Conservation (phyloP, 2,329 filamentous ascomycete species). For the Pestalotiopsis sp. region DNA sequence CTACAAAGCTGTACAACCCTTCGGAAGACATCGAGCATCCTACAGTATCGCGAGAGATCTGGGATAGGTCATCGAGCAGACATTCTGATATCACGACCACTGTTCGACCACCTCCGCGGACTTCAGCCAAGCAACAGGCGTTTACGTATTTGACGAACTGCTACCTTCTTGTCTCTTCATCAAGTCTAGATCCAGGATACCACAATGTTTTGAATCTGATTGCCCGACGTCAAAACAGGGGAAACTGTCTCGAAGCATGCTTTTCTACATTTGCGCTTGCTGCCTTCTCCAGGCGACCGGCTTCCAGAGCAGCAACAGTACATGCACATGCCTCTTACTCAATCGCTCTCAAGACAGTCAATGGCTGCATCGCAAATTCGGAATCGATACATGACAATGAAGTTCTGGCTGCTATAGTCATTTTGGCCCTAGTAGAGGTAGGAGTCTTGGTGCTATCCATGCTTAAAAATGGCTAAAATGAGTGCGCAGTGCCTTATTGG, state of each 20-base stretch:
- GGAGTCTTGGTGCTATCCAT: neutral
- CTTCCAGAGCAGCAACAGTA: neutral
- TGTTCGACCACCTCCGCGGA: neutral
- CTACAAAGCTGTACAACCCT: neutral
- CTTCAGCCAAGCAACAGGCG: neutral
- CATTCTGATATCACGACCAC: neutral
- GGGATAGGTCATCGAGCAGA: neutral
- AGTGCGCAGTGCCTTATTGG: neutral
- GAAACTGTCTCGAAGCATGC: neutral
- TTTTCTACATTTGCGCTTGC: neutral
- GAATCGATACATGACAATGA: neutral
- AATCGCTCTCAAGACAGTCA: neutral
- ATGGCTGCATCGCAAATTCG: neutral
- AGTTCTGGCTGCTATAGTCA: neutral
- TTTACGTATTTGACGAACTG: neutral
- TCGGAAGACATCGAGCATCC: neutral
- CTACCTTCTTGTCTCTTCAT: neutral
- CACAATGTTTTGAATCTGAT: neutral
- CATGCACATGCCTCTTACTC: conserved; percentile 2
- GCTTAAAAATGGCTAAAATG: neutral
- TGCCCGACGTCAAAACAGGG: neutral
- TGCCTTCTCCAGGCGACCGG: neutral
- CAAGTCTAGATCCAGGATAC: neutral
- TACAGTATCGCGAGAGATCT: neutral
- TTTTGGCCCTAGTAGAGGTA: conserved; percentile 2